phyloP scores from a whole-genome alignment of 2,329 filamentous ascomycete genomes.

The Ophiocordyceps unilateralis region DNA sequence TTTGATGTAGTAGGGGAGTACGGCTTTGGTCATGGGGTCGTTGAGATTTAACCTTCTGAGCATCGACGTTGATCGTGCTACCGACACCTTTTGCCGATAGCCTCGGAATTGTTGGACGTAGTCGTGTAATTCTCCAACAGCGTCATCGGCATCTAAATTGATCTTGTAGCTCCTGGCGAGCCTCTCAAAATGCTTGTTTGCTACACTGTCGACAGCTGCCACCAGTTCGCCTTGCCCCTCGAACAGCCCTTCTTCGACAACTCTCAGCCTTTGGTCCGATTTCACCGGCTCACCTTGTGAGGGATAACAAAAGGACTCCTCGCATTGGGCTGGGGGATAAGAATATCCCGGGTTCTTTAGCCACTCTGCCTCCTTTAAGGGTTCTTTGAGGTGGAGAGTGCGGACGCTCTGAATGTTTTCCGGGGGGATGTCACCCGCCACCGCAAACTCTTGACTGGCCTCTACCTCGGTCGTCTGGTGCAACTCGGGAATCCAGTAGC shows the following conservation, averaged over 20 bases:
- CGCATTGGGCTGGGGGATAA: neutral
- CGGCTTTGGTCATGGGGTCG: neutral
- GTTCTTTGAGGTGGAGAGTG: neutral
- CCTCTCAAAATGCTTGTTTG: neutral
- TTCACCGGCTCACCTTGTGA: no score
- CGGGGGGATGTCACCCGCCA: neutral
- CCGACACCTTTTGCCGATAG: neutral
- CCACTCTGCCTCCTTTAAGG: neutral
- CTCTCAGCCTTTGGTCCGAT: no score
- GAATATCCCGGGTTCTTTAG: neutral
- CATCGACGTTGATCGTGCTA: neutral
- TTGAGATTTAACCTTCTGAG: neutral
- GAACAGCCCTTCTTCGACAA: no score
- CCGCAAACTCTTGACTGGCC: neutral
- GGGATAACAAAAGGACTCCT: no score
- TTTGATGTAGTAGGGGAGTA: neutral
- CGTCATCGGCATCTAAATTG: neutral
- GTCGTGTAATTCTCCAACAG: neutral
- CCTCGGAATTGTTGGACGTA: neutral
- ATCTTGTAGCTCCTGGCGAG: neutral
- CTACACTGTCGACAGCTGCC: neutral
- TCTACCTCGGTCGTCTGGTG: neutral
- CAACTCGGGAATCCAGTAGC: conserved; percentile 3
- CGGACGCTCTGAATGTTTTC: neutral
- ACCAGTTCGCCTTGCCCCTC: no score